A percentile compares a stretch with the other conserved stretches of the same genome.
Conservation (phyloP, 2,329 filamentous ascomycete genomes). For the Ophiosphaerella narmari region DNA sequence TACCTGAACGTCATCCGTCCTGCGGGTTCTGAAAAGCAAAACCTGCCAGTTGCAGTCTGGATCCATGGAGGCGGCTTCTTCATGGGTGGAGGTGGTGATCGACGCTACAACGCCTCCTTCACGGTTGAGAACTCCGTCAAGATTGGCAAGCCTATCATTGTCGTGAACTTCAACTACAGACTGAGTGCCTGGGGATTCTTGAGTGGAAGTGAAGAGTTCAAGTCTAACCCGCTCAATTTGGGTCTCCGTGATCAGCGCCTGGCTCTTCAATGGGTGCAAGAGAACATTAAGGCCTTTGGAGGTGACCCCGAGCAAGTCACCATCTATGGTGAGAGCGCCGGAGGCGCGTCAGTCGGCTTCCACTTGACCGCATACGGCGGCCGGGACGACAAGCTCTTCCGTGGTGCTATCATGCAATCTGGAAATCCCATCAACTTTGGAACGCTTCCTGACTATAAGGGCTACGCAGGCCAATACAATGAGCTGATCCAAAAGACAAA, state of each 20-base stretch:
- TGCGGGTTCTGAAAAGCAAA: conserved; percentile 31
- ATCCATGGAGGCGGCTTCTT: conserved; percentile 60
- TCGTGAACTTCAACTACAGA: conserved; percentile 56
- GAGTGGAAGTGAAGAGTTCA: conserved; percentile 44
- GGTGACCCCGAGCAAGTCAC: conserved; percentile 50
- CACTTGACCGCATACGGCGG: conserved; percentile 54
- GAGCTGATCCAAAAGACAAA: conserved; percentile 23
- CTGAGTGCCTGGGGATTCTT: conserved; percentile 68
- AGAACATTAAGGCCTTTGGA: conserved; percentile 51
- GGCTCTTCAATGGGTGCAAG: conserved; percentile 52
- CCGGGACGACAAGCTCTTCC: conserved; percentile 54
- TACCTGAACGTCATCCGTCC: conserved; percentile 60
- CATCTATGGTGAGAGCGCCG: conserved; percentile 53
- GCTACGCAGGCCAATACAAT: conserved; percentile 25
- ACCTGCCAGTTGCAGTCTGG: conserved; percentile 60
- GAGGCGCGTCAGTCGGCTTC: conserved; percentile 51
- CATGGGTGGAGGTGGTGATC: conserved; percentile 57
- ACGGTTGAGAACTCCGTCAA: conserved; percentile 55
- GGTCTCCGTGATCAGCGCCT: conserved; percentile 54
- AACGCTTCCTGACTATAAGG: conserved; percentile 18
- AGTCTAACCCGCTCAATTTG: conserved; percentile 54
- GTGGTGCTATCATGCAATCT: conserved; percentile 53
- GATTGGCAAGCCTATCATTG: conserved; percentile 55
- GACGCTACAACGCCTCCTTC: conserved; percentile 56
- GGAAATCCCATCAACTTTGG: conserved; percentile 45